These are phyloP conservation scores for Kodamaea ohmeri DNA, from an alignment of 1,139 yeast species.

Conservation along the genomic window DNA sequence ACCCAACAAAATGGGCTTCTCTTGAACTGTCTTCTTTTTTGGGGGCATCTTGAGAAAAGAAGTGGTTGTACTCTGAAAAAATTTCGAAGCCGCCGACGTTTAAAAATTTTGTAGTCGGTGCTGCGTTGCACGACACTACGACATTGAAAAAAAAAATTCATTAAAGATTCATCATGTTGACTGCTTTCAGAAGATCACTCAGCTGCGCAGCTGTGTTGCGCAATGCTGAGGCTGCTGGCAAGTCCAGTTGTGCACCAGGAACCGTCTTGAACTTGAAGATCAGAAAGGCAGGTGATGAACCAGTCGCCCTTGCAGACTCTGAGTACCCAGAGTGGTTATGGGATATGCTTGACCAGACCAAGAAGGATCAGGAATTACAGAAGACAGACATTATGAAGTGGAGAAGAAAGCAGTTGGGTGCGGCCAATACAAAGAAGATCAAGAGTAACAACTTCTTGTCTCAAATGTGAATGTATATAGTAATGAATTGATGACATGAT, in stretches of 20 bases:
- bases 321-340: constrained; percentile 97
- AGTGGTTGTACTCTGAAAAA: constrained; percentile 3
- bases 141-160: constrained; percentile 5
- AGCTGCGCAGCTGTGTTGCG: constrained; percentile 9
- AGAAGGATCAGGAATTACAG: constrained; percentile 50
- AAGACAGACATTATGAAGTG: constrained; percentile 61
- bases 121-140: constrained; percentile 3
- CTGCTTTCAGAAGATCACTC: constrained; percentile 13
- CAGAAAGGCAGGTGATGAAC: constrained; percentile 76
- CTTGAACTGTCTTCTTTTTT: constrained; percentile 81
- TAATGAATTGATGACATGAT: background rate
- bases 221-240: constrained; percentile 15
- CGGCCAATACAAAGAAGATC: constrained; percentile 63
- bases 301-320: constrained; percentile 82
- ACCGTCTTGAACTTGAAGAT: constrained; percentile 76
- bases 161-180: constrained; percentile 11
- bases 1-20: constrained; percentile 87
- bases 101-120: constrained; percentile 4
- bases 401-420: constrained; percentile 68
- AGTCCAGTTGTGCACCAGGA: constrained; percentile 65
- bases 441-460: constrained; percentile 76
- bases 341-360: constrained; percentile 70
- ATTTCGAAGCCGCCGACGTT: constrained; percentile 1
- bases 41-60: constrained; percentile 66
- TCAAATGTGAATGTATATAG: constrained; percentile 28